Evolutionary conservation across 371 early-diverging fungal genomes (phyloP), one percentile per base, ranked within the genome.

Genomic region (Syncephalastrum racemosum): DNA sequence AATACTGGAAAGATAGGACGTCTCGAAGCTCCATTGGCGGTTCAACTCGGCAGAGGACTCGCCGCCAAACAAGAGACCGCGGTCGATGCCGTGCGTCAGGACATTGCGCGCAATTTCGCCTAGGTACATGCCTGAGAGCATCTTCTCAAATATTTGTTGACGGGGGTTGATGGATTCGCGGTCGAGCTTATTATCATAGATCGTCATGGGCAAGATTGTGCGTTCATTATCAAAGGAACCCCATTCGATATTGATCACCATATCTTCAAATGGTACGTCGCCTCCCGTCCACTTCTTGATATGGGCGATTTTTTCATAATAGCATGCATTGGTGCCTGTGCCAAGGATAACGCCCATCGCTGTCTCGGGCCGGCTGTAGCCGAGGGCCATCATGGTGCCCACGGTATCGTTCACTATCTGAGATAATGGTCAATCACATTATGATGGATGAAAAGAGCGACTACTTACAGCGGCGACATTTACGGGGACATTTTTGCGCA

Each of bases 321-420:
- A 94, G 23, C 66, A 57, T 27, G 93, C 96, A 66, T 98, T 98
- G 60, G 93, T 90, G 36, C 99, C 99, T 13, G 99, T 99, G 52
- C 99, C 99, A 40, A 97, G 80, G 59, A 96, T 96, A 23, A 95
- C 91, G 61, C 95, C 96, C 71, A 95, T 83, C 58, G 81, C 71
- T 20, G 95, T 93, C 42, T 87, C 82, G 15, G 94, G 91, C 53
- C 87, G 64, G 50, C 72, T 64, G 79, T 95, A 96, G 1, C 90
- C 92, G 53, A 93, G 86, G 40, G 95, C 88, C 67, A 95, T 81
- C 51, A 96, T 75, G 5, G 97, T 95, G 46, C 97, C 97, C 14
- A 95, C 96, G 0, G 99, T 95, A 75, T 98, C 99, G 75, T 98
- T 98, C 54, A 98, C 89, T 46, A 98, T 76, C 60, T 78, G 39